Evolutionary conservation across 805 yeast genomes (phyloP).

Genomic region (Ogataea dorogensis): DNA sequence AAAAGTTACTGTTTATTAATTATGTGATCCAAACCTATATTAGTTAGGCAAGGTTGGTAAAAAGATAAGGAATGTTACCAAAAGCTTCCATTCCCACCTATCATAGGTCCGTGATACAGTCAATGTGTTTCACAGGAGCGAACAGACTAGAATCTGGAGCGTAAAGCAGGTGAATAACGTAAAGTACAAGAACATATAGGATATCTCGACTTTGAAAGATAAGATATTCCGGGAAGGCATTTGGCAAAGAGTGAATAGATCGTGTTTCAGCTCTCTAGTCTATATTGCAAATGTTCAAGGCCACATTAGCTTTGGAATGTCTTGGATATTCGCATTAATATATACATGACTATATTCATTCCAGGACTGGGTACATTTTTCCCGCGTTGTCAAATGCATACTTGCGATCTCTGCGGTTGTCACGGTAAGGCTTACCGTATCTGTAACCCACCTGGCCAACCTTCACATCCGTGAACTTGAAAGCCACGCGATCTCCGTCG

Average conservation of each 20-base stretch:
- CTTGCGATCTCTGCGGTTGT: slow-evolving; percentile 80
- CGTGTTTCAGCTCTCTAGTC: no score
- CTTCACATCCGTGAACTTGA: slow-evolving; percentile 72
- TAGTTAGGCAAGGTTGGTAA: slow-evolving; percentile 41
- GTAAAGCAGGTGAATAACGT: slow-evolving; percentile 56
- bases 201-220: no score
- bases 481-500: slow-evolving; percentile 67
- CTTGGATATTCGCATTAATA: not conserved
- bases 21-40: slow-evolving; percentile 46
- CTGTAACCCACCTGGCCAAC: slow-evolving; percentile 88
- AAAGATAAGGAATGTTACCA: slow-evolving; percentile 36
- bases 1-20: not conserved
- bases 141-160: slow-evolving; percentile 44
- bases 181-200: slow-evolving; percentile 50
- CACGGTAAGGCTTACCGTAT: slow-evolving; percentile 89
- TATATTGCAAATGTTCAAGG: no score
- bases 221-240: no score
- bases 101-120: slow-evolving; percentile 58
- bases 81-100: slow-evolving; percentile 56
- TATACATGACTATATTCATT: slow-evolving; percentile 12
- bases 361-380: slow-evolving; percentile 41
- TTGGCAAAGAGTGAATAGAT: no score
- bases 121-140: slow-evolving; percentile 56
- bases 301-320: no score
- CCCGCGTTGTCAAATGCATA: slow-evolving; percentile 71